Base-by-base conservation (phyloP, 2,329 filamentous ascomycete genomes). In the Exophiala bonariae region DNA sequence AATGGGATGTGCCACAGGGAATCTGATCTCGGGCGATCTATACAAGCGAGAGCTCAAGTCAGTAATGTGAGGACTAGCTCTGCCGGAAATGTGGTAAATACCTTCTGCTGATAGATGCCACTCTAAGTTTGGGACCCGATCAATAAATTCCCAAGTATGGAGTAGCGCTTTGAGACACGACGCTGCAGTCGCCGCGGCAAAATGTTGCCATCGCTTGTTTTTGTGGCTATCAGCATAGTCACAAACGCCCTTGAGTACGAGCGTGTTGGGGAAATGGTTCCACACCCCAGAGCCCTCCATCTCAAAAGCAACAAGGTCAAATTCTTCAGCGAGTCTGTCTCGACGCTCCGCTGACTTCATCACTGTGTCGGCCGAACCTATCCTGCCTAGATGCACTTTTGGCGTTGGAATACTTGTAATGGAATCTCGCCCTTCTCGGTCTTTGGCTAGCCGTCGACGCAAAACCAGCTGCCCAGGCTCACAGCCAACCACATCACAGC, bases 351-450 rank as follows among this genome's bases (percentile, higher is more conserved):
- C 66, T 10, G 65, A 66, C 34, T 69, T 72, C 49, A 76, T 68
- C 1, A 75, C 67, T 1, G 58, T 61, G 39, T 74, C 64, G 11
- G 63, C 68, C 1, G 68, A 72, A 3, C 61, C 71, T 2, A 74
- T 62, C 0, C 51, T 42, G 0, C 72, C 71, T 22, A 73, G 56
- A 37, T 70, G 66, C 0, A 74, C 47, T 0, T 9, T 48, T 23
- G 64, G 63, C 16, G 31, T 14, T 23, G 28, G 34, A 36, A 44
- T 17, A 14, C 50, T 37, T 31, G 43, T 52, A 2, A 43, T 26
- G 20, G 54, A 19, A 20, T 37, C 14, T 18, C 47, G 23, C 7
- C 44, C 35, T 59, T 47, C n/a, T n/a, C n/a, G 37, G 14, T 54
- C 41, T n/a, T 56, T 44, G 11, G 41, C 20, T n/a, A 51, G 41